Conservation (phyloP, 139 green algal species). For the Nannochloris sp. region DNA sequence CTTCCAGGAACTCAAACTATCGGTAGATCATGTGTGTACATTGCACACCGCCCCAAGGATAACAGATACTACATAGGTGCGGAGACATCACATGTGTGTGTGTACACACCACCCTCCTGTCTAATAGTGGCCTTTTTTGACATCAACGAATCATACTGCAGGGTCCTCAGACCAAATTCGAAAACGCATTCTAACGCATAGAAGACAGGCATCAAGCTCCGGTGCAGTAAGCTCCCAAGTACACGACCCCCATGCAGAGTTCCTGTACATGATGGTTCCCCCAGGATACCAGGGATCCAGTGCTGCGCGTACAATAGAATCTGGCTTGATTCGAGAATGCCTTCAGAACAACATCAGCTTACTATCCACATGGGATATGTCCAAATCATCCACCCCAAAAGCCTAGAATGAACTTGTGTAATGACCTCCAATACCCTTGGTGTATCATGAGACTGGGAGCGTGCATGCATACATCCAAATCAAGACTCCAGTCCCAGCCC, state of each 20-base stretch:
- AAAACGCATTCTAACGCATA: constrained; percentile 21
- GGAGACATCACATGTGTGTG: not conserved
- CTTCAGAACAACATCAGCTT: not conserved
- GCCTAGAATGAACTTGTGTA: not conserved
- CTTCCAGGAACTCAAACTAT: constrained; percentile 1
- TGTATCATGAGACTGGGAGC: too few relatives aligned
- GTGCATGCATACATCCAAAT: too few relatives aligned
- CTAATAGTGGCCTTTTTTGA: not conserved
- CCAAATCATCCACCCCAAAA: constrained; percentile 5
- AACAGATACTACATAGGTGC: not conserved
- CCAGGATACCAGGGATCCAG: constrained; percentile 2
- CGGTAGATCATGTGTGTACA: not conserved
- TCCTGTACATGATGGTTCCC: constrained; percentile 32
- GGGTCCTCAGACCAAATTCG: constrained; percentile 40
- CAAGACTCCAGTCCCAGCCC: too few relatives aligned
- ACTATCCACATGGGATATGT: not conserved
- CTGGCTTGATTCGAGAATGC: constrained; percentile 16
- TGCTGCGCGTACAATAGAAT: constrained; percentile 28
- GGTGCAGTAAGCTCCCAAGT: not conserved
- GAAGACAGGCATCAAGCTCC: not conserved
- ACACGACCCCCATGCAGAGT: constrained; percentile 20
- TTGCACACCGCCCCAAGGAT: not conserved
- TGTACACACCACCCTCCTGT: too few relatives aligned
- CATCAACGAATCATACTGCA: not conserved
- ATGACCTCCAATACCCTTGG: too few relatives aligned